Conservation (phyloP, 192 early-diverging fungal species). For the Phlyctochytrium planicorne region DNA sequence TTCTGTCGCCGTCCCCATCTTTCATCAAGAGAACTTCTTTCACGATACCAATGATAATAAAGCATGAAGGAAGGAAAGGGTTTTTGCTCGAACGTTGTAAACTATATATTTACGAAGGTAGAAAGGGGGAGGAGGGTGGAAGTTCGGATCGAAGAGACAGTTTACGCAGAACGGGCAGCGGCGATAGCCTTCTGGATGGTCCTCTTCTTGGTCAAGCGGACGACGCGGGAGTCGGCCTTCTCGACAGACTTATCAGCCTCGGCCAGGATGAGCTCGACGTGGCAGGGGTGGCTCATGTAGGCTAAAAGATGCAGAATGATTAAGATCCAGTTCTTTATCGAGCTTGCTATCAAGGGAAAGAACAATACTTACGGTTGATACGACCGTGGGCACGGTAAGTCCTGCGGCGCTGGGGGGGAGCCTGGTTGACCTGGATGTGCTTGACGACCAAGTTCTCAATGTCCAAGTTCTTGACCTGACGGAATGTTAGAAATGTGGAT, state of each 20-base stretch:
- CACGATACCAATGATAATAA: no score
- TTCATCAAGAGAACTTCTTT: no score
- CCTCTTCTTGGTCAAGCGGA: slow-evolving; percentile 25
- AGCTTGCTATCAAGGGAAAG: slow-evolving; percentile 4
- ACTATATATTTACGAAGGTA: no score
- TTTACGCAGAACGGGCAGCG: slow-evolving; percentile 4
- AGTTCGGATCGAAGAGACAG: background rate
- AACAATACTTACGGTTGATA: slow-evolving; percentile 63
- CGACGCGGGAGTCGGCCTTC: slow-evolving; percentile 44
- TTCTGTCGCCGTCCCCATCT: no score
- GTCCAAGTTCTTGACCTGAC: slow-evolving; percentile 89
- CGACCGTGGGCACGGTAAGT: slow-evolving; percentile 99
- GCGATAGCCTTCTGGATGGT: slow-evolving; percentile 17
- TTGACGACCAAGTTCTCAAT: slow-evolving; percentile 84
- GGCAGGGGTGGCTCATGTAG: slow-evolving; percentile 93
- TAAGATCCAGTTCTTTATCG: slow-evolving; percentile 8
- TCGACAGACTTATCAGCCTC: slow-evolving; percentile 87
- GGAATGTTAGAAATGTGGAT: no score
- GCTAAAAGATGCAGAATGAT: slow-evolving; percentile 46
- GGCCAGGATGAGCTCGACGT: slow-evolving; percentile 92
- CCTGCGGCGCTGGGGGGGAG: slow-evolving; percentile 94
- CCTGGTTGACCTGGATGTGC: slow-evolving; percentile 98
- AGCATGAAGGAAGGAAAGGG: no score
- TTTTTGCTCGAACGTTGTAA: no score
- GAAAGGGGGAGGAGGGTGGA: no score